Percentiles rank a stretch among this genome's conserved stretches.
Evolutionary conservation across 495 filamentous ascomycete species (phyloP).

Genomic region (Massariosphaeria phaeospora): DNA sequence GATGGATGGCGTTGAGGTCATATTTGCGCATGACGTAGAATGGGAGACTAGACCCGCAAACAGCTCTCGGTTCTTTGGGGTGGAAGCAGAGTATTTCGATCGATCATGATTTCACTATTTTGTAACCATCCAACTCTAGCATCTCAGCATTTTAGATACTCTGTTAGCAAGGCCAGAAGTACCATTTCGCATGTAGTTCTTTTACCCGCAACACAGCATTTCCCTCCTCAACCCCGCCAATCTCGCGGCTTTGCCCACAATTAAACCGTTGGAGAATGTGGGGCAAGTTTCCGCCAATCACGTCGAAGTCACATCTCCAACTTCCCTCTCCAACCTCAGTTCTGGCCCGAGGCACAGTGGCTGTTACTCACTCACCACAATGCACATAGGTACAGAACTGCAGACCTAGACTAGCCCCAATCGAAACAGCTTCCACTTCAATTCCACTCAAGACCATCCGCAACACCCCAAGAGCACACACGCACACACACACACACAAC

Average conservation of each 20-base stretch:
- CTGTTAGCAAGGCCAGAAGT: too few species aligned
- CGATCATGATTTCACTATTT: neutral
- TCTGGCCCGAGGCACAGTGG: neutral
- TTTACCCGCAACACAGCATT: neutral
- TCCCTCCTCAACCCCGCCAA: neutral
- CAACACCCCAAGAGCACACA: neutral
- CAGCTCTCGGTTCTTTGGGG: constrained; percentile 36
- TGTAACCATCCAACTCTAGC: neutral
- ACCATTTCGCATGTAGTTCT: too few species aligned
- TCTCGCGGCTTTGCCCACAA: neutral
- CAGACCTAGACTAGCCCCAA: neutral
- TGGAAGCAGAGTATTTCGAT: neutral
- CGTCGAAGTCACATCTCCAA: neutral
- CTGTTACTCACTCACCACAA: neutral
- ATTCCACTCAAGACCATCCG: neutral
- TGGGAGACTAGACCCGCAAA: constrained; percentile 44
- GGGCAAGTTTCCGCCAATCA: constrained; percentile 21
- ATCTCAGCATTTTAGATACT: neutral
- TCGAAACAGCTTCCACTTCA: constrained; percentile 16
- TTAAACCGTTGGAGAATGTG: constrained; percentile 21
- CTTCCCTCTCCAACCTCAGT: neutral
- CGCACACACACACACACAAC: neutral
- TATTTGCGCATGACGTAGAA: constrained; percentile 46
- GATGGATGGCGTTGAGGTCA: constrained; percentile 42
- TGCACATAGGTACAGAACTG: neutral